Conservation (phyloP, 2,329 filamentous ascomycete genomes). For the Exophiala mesophila region DNA sequence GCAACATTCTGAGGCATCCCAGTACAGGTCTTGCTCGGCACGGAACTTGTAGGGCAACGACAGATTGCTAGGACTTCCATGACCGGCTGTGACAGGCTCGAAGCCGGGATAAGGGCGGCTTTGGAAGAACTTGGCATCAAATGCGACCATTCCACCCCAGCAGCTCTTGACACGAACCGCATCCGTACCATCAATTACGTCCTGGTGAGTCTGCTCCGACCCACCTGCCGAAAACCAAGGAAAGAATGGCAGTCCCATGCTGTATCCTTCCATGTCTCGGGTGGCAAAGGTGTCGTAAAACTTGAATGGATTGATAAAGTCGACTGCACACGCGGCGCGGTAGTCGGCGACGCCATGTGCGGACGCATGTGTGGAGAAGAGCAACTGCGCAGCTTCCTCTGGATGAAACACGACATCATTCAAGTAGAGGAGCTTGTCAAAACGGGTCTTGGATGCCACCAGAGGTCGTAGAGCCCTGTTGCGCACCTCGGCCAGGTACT, state of each 20-base stretch:
- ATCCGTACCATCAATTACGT: constrained; percentile 55
- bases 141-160: constrained; percentile 69
- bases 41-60: constrained; percentile 47
- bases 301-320: constrained; percentile 68
- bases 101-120: constrained; percentile 7
- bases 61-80: constrained; percentile 24
- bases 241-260: constrained; percentile 65
- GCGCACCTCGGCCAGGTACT: constrained; percentile 66
- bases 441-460: constrained; percentile 41
- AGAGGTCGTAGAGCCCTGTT: constrained; percentile 65
- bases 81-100: constrained; percentile 16
- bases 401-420: constrained; percentile 66
- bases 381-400: constrained; percentile 53
- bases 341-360: constrained; percentile 53
- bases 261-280: constrained; percentile 64
- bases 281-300: constrained; percentile 75
- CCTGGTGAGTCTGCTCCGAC: constrained; percentile 52
- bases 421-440: constrained; percentile 55
- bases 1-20: constrained; percentile 62
- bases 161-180: constrained; percentile 67
- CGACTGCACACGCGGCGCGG: constrained; percentile 67
- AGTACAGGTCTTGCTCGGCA: constrained; percentile 54
- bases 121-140: constrained; percentile 45
- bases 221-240: constrained; percentile 61
- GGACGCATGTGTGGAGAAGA: constrained; percentile 57